Conservation (phyloP, 1,139 yeast genomes). For the Debaryomyces coudertii region DNA sequence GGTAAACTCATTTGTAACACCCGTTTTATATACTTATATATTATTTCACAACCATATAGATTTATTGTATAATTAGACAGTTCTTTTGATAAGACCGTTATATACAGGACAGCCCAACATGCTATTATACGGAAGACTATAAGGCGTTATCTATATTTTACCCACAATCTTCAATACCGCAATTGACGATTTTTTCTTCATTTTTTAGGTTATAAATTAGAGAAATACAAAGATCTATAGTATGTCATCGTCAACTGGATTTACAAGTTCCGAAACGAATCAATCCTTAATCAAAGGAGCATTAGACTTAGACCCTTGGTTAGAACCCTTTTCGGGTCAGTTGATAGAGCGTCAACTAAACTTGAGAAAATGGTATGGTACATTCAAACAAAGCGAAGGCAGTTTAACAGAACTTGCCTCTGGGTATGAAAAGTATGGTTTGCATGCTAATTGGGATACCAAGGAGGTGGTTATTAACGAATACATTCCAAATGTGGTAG, state of each 20-base stretch:
- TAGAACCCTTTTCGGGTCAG: slow-evolving; percentile 74
- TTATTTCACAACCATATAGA: slow-evolving; percentile 1
- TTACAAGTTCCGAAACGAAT: neutral
- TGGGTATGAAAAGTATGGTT: slow-evolving; percentile 73
- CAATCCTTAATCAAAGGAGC: slow-evolving; percentile 50
- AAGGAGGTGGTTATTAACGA: slow-evolving; percentile 68
- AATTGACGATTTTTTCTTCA: neutral
- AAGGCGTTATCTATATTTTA: slow-evolving; percentile 2
- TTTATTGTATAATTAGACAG: slow-evolving; percentile 1
- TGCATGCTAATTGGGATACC: slow-evolving; percentile 59
- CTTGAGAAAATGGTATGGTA: slow-evolving; percentile 54
- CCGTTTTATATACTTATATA: slow-evolving; percentile 1
- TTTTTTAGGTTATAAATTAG: neutral
- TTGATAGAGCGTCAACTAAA: slow-evolving; percentile 45
- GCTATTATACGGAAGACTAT: neutral
- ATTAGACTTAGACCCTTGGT: slow-evolving; percentile 80
- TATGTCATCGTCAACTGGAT: neutral
- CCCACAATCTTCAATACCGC: neutral
- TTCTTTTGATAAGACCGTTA: neutral
- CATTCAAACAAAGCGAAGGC: slow-evolving; percentile 47
- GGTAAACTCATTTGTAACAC: neutral
- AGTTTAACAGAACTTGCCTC: slow-evolving; percentile 55
- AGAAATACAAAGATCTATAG: neutral
- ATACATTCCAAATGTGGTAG: slow-evolving; percentile 86
- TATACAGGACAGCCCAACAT: neutral